phyloP scores from a whole-genome alignment of 345 rosid genomes.

The Turnera subulata region DNA sequence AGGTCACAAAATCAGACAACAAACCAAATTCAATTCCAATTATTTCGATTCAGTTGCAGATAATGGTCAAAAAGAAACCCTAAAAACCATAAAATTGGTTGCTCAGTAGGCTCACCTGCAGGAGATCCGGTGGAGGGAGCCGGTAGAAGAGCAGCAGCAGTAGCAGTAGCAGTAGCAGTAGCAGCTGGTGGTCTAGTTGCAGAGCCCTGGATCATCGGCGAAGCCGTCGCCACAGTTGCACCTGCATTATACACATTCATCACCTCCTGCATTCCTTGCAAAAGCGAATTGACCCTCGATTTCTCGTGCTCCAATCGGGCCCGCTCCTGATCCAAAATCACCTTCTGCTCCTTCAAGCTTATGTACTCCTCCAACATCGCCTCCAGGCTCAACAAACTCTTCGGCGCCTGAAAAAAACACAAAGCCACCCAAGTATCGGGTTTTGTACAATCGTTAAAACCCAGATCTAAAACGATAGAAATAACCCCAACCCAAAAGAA shows the following conservation, averaged over 20 bases:
- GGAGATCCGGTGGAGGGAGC: constrained; percentile 26
- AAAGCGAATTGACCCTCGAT: constrained; percentile 52
- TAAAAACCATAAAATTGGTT: neutral
- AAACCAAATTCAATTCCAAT: too few species aligned
- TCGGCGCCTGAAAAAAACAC: constrained; percentile 46
- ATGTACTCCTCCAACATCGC: constrained; percentile 68
- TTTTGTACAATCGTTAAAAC: too few species aligned
- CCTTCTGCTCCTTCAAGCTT: constrained; percentile 60
- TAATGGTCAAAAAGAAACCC: too few species aligned
- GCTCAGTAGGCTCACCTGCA: constrained; percentile 22
- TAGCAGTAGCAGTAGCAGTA: too few species aligned
- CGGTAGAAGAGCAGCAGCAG: constrained; percentile 22
- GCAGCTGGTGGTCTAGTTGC: constrained; percentile 7
- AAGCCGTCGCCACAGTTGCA: constrained; percentile 23
- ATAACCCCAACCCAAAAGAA: too few species aligned
- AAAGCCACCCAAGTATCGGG: neutral
- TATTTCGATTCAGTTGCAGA: too few species aligned
- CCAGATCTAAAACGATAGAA: neutral
- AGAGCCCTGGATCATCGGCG: constrained; percentile 30
- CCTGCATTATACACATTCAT: constrained; percentile 60
- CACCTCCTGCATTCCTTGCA: constrained; percentile 70
- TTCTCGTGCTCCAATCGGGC: constrained; percentile 58
- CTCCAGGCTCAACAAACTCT: constrained; percentile 65
- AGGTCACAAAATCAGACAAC: too few species aligned
- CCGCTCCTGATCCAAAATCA: constrained; percentile 58